Base-by-base conservation (phyloP, 2,329 filamentous ascomycete species). In the Paramyrothecium sp. region DNA sequence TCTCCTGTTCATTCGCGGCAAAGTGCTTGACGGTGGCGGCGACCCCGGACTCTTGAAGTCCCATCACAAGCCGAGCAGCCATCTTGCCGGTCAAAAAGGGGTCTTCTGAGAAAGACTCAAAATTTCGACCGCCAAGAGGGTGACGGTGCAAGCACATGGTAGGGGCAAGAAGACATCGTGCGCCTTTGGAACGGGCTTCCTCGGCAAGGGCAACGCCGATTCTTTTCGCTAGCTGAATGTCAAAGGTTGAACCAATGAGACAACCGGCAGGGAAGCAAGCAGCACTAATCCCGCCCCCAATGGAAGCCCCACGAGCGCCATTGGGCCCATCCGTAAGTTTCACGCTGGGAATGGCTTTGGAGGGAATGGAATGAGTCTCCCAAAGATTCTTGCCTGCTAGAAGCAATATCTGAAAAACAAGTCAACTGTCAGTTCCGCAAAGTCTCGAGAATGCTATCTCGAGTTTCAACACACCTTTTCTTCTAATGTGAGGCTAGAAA, bases 11-110 rank as follows among this genome's bases (percentile, higher is more conserved):
- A 60, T 78, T 78, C 52, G 71, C 75, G n/a, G 73, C 71, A 59
- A 77, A 78, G 57, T 78, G 76, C 65, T 79, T 79, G 58, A 78
- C 73, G 1, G 74, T 68, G 11, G 76, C 75, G 13, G 71, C 70
- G 34, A 78, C 69, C 2, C 75, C 75, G 48, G 69, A 69, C 2
- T 70, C 69, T 53, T 78, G 74, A 13, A 78, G 70, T 23, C 75
- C 75, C 38, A 71, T 71, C 33, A 78, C 63, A 19, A 68, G 64
- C 41, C 60, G 57, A 8, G 67, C 11, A 30, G 49, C 49, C 49
- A 51, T 30, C 22, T 51, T 30, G 10, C 49, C 49, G 17, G 49
- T 51, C 49, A 51, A 22, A 33, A 17, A 51, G 16, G 49, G 49
- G 22, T 51, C 49, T 16, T 51, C 49, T 17, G 21, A 30, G 49